Conservation (phyloP, 805 yeast genomes). For the Cyberlindnera misumaiensis region DNA sequence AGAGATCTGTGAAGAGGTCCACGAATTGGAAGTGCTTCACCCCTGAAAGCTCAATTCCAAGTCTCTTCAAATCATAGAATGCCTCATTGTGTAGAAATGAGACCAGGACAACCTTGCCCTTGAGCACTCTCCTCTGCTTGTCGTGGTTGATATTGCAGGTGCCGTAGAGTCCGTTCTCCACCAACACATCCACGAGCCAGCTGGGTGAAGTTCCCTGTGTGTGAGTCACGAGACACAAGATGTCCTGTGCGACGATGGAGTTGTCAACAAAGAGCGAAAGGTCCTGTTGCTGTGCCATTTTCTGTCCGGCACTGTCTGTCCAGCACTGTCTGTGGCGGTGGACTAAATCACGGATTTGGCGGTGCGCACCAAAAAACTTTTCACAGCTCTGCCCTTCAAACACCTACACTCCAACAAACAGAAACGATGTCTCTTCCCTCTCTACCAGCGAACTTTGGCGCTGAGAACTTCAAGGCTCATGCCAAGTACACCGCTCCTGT, state of each 20-base stretch:
- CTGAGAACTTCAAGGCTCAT: constrained; percentile 41
- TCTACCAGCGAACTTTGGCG: constrained; percentile 49
- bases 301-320: no score
- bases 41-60: constrained; percentile 31
- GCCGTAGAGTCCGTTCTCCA: constrained; percentile 37
- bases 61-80: constrained; percentile 32
- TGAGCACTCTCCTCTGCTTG: constrained; percentile 4
- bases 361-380: not conserved
- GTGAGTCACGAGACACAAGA: constrained; percentile 30
- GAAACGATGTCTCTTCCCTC: constrained; percentile 37
- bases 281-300: constrained; percentile 49
- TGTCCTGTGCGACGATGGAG: constrained; percentile 32
- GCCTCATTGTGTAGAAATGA: constrained; percentile 28
- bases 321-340: no score
- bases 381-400: not conserved
- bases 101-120: constrained; percentile 26
- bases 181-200: constrained; percentile 53
- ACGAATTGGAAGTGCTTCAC: constrained; percentile 29
- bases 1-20: constrained; percentile 43
- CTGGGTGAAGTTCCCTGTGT: constrained; percentile 51
- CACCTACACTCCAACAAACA: not conserved
- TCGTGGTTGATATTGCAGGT: constrained; percentile 21
- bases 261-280: constrained; percentile 45
- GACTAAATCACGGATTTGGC: no score
- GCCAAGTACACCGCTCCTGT: constrained; percentile 51